Evolutionary conservation across 2,329 filamentous ascomycete species (phyloP).

Genomic region (Neobulgaria alba): DNA sequence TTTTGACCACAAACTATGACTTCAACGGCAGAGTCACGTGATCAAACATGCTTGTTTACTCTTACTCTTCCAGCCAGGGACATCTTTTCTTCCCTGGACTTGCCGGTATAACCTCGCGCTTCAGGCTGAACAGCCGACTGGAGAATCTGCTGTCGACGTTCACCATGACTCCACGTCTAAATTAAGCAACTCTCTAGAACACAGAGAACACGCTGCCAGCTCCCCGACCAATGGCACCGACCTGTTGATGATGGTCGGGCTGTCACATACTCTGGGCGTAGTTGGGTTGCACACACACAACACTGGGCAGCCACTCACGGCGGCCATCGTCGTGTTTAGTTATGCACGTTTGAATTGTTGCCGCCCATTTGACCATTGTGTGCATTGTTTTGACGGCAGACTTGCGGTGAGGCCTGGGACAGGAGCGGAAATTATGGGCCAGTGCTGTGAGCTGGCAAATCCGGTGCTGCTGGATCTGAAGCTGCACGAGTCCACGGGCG

Average conservation of each 20-base stretch:
- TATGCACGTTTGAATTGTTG: slow-evolving; percentile 18
- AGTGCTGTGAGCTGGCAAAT: neutral
- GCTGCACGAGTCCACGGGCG: neutral
- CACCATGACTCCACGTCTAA: neutral
- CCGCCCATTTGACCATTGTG: slow-evolving; percentile 13
- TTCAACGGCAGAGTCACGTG: too few relatives aligned
- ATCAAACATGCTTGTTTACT: too few relatives aligned
- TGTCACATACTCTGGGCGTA: slow-evolving; percentile 2
- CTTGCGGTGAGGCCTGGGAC: slow-evolving; percentile 20
- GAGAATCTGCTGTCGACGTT: too few relatives aligned
- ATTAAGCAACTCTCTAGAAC: neutral
- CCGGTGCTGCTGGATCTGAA: neutral
- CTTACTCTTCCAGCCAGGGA: too few relatives aligned
- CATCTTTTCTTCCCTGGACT: too few relatives aligned
- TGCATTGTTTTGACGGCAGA: slow-evolving; percentile 10
- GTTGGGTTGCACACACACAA: slow-evolving; percentile 2
- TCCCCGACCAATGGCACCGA: neutral
- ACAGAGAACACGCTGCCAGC: neutral
- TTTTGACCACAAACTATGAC: too few relatives aligned
- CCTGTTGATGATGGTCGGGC: neutral
- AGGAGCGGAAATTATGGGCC: slow-evolving; percentile 5
- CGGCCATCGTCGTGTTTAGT: slow-evolving; percentile 1
- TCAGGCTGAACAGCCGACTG: neutral
- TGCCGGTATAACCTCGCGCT: neutral
- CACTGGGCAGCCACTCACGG: neutral